Percentiles rank a stretch among this genome's conserved stretches.
These are phyloP conservation scores for Clonostachys rosea DNA, from an alignment of 2,329 filamentous ascomycete species.

Conservation along the genomic window DNA sequence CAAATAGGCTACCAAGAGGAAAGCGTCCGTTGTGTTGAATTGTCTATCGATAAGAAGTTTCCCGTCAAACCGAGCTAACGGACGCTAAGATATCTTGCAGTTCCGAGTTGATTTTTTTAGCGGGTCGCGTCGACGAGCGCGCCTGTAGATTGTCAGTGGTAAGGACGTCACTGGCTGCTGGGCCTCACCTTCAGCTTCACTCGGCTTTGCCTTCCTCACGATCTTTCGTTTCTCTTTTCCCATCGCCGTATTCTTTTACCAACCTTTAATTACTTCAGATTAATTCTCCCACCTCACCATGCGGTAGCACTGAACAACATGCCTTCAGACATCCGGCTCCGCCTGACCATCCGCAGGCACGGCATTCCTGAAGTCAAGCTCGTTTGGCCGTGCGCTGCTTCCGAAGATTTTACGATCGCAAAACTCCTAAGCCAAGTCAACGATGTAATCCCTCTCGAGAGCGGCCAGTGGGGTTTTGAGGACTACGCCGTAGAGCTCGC, in stretches of 20 bases:
- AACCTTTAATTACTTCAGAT: not conserved
- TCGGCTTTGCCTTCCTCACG: not conserved
- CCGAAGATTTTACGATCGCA: constrained; percentile 63
- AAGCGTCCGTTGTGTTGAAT: too few relatives aligned
- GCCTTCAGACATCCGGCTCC: constrained; percentile 57
- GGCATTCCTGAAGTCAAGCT: constrained; percentile 67
- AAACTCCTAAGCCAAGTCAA: constrained; percentile 77
- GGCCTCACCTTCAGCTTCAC: too few relatives aligned
- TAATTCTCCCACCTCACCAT: not conserved
- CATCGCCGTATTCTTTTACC: not conserved
- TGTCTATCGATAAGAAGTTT: too few relatives aligned
- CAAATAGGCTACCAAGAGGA: too few relatives aligned
- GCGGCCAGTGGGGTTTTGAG: constrained; percentile 77
- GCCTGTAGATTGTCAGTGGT: too few relatives aligned
- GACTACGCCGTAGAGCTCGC: constrained; percentile 81
- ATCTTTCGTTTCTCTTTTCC: not conserved
- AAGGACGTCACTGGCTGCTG: too few relatives aligned
- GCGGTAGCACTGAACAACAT: constrained; percentile 9
- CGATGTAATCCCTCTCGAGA: constrained; percentile 76
- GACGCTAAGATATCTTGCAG: too few relatives aligned
- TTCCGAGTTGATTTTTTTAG: too few relatives aligned
- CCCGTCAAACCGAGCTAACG: too few relatives aligned
- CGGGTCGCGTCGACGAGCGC: too few relatives aligned
- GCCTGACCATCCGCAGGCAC: constrained; percentile 68
- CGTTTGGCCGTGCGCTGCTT: constrained; percentile 61